Base-by-base conservation (phyloP, 495 filamentous ascomycete species). In the Chlorociboria aeruginascens region DNA sequence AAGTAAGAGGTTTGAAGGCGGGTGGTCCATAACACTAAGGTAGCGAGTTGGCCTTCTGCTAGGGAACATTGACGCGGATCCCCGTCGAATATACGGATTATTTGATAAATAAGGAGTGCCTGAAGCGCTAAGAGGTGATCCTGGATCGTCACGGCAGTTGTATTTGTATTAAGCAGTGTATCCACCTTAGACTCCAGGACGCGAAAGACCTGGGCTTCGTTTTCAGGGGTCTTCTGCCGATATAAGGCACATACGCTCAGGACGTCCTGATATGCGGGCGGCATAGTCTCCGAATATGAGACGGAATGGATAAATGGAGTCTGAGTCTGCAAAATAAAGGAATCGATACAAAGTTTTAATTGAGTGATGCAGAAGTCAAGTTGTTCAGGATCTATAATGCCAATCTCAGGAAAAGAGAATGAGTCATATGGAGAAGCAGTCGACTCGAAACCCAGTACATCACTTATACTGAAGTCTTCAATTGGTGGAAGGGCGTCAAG, bases 281-380 rank as follows among this genome's bases (percentile, higher is more conserved):
- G 48, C 4, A 51, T 17, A 6, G 12, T 41, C 3, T 33, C 41
- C 9, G 45, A 12, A 29, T 51, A 45, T 25, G 40, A 25, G 9
- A 28, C 14, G 20, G 32, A 30, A 14, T 44, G 41, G 28, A 51
- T 38, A 14, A 51, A 51, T 20, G 31, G 41, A 6, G 48, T 51
- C 11, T 28, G 41, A 33, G 16, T 30, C 13, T 45, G n/a, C 7
- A 30, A 8, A 7, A 39, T 25, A 14, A 48, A 11, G 3, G 45
- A 37, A 9, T 25, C 9, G 14, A 48, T 39, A 30, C 17, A 32
- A 3, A 3, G 12, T 13, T 30, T 34, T 25, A 48, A 40, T 40
- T 48, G 35, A 1, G 36, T 11, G 7, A 48, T 29, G 13, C 33
- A 39, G 36, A n/a, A 32, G 14, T 13, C 12, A 13, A 40, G n/a